These are phyloP conservation scores for Nakaseomyces kungkrabaensis DNA, from an alignment of 1,139 yeast species.

Conservation along the genomic window DNA sequence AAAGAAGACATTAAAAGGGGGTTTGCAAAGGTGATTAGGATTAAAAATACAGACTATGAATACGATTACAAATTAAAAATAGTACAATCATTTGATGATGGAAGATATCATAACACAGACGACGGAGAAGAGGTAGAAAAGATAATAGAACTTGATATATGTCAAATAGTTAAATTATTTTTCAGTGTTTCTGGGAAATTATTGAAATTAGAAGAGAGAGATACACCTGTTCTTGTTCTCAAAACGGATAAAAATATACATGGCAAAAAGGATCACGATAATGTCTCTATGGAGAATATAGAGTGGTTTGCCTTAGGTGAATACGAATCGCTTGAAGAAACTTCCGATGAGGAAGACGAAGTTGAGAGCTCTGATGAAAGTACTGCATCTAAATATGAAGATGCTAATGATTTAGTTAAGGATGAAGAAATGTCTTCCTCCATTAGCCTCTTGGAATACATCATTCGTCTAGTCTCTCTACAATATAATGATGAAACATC, in stretches of 20 bases:
- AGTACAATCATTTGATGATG: slow-evolving; percentile 59
- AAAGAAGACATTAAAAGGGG: slow-evolving; percentile 63
- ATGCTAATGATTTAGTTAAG: slow-evolving; percentile 12
- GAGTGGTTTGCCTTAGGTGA: slow-evolving; percentile 30
- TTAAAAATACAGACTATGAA: slow-evolving; percentile 4
- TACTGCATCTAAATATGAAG: slow-evolving; percentile 10
- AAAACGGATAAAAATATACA: slow-evolving; percentile 35
- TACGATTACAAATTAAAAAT: slow-evolving; percentile 42
- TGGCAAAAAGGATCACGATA: slow-evolving; percentile 9
- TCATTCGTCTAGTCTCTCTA: slow-evolving; percentile 50
- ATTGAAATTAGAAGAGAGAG: slow-evolving; percentile 53
- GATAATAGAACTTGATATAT: slow-evolving; percentile 33
- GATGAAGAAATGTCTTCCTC: slow-evolving; percentile 26
- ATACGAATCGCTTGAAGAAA: slow-evolving; percentile 25
- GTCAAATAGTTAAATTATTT: slow-evolving; percentile 44
- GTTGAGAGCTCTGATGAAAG: slow-evolving; percentile 25
- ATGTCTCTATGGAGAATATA: slow-evolving; percentile 16
- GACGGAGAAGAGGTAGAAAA: slow-evolving; percentile 32
- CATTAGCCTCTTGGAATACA: slow-evolving; percentile 55
- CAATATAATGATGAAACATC: slow-evolving; percentile 54
- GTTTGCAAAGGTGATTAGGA: slow-evolving; percentile 35
- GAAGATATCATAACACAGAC: slow-evolving; percentile 53
- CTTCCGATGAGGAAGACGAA: slow-evolving; percentile 9
- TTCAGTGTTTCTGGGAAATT: slow-evolving; percentile 67
- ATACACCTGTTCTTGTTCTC: slow-evolving; percentile 59